Base-by-base conservation (phyloP, 2,329 filamentous ascomycete genomes). In the Aureobasidium zeae region DNA sequence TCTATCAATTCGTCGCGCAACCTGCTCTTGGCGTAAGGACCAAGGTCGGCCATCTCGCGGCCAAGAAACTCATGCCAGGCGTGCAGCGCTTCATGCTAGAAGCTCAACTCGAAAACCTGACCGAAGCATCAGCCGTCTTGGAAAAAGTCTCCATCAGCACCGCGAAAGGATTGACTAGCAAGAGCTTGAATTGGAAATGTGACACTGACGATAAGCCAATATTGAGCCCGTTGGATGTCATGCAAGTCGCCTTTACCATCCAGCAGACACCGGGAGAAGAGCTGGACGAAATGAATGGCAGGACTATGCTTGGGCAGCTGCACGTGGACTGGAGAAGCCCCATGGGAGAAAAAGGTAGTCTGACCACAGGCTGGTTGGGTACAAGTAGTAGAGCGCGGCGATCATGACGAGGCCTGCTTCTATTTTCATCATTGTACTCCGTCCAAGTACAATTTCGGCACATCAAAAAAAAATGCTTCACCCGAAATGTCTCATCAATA, bases 1-100 rank as follows among this genome's bases (percentile, higher is more conserved):
- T 98, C 48, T 98, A 96, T 63, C 91, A 96, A 62, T 98, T 98
- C 59, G 81, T 93, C 44, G 91, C 88, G 58, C 89, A 94, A 67
- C 79, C 86, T 28, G 83, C 87, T 48, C 69, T 98, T 52, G 86
- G 88, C 50, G 89, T 98, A 47, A 73, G 89, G 50, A 95, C 89
- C 1, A 98, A 96, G 62, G 77, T 86, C 3, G 84, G 83, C 3
- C 72, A 79, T 39, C 58, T 86, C 45, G 30, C 34, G 15, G 22
- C 38, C 24, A 57, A 71, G 30, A 61, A 67, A 2, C 54, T 65
- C 9, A 65, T 60, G 38, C 64, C 66, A 15, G 62, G 60, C 26
- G 53, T 63, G 31, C 54, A 65, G 31, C 62, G 63, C 45, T 94
- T 86, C 74, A 79, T 86, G 11, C 71, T 98, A 37, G 91, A 98